Percentiles rank a stretch among this genome's conserved stretches.
Evolutionary conservation across 2,329 filamentous ascomycete genomes (phyloP).

Genomic region (Huntiella bhutanensis): DNA sequence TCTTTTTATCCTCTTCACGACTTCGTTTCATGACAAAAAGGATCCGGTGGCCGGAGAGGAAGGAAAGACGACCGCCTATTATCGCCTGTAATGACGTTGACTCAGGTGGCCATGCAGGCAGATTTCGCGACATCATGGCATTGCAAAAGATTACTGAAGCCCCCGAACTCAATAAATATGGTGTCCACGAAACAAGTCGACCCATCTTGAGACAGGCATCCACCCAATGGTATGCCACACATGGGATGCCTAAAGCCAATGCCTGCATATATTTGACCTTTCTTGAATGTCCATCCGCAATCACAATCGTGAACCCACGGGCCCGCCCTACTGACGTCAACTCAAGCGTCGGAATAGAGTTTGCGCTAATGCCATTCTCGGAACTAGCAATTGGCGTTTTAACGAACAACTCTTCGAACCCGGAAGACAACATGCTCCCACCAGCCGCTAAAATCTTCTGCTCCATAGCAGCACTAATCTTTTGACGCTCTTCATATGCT

Average conservation of each 20-base stretch:
- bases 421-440: conserved; percentile 49
- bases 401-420: conserved; percentile 69
- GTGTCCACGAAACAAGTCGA: conserved; percentile 50
- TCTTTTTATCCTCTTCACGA: conserved; percentile 38
- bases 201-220: conserved; percentile 46
- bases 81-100: conserved; percentile 37
- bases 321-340: conserved; percentile 33
- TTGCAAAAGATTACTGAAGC: conserved; percentile 59
- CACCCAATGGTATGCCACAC: conserved; percentile 67
- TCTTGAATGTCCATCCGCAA: conserved; percentile 70
- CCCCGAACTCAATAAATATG: conserved; percentile 73
- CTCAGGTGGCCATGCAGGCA: conserved; percentile 40
- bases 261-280: conserved; percentile 91
- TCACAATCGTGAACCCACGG: conserved; percentile 63
- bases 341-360: conserved; percentile 20
- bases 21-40: conserved; percentile 52
- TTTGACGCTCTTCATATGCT: conserved; percentile 24
- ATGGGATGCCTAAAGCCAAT: conserved; percentile 72
- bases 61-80: conserved; percentile 38
- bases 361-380: neutral
- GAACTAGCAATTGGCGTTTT: conserved; percentile 8
- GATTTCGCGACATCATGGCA: conserved; percentile 54
- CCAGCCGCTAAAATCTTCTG: conserved; percentile 50
- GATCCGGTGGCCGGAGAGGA: conserved; percentile 47
- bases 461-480: conserved; percentile 29